Base-by-base conservation (phyloP, 805 yeast species). In the Starmerella apis region DNA sequence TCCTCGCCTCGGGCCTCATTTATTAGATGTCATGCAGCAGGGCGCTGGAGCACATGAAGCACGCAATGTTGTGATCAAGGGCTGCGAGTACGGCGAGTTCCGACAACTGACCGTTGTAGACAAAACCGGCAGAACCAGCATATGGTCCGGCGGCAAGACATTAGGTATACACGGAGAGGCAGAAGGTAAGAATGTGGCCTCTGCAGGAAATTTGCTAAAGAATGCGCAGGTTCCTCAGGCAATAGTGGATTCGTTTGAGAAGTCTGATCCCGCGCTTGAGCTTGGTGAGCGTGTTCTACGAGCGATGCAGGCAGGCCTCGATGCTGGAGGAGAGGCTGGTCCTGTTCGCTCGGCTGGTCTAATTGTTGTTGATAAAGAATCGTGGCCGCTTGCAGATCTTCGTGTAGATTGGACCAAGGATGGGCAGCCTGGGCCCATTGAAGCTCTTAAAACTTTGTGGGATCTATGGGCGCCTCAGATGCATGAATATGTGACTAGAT, bases 301-400 rank as follows among this genome's bases (percentile, higher is more conserved):
- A 7, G 56, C 57, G 11, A 49, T 54, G 57, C 33, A 52, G 37
- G 57, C 57, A 5, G 57, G 57, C 18, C 47, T 54, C 14, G 33
- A 36, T 19, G 57, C 56, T 25, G 57, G 57, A 9, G 57, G 57
- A 11, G 57, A 54, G 43, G 57, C 57, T 4, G 57, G 57, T 4
- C 56, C 53, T 9, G 57, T 54, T 18, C 43, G 46, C 18, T 52
- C 56, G n/a, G 57, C 57, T 0, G 53, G 47, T 3, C 46, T 54
- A 3, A 13, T 48, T 3, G 42, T 54, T 14, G 56, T 51, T 10
- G 56, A 52, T 28, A 42, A 49, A 27, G 46, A 51, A 37, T 4
- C 33, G 23, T 54, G 56, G 55, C 57, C 57, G 9, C 39, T 54
- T 11, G 57, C 47, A 2, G 57, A 54, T 32, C 33, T 54, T 20